phyloP scores from a whole-genome alignment of 2,329 filamentous ascomycete genomes.

The Diaporthe batatas region DNA sequence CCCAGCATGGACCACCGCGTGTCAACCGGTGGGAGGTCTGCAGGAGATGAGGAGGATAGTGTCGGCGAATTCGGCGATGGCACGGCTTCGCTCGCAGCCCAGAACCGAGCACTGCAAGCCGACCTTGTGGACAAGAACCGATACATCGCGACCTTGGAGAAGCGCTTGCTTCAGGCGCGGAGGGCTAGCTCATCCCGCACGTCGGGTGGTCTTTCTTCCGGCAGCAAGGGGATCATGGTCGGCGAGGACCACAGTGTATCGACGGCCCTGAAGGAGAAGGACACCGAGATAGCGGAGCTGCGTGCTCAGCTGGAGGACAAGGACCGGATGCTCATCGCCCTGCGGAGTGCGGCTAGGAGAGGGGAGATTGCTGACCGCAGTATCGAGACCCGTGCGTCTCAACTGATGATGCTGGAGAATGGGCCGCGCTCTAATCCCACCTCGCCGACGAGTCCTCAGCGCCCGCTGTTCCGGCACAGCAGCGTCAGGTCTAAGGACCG shows the following conservation, averaged over 20 bases:
- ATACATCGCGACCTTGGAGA: conserved; percentile 94
- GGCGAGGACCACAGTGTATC: conserved; percentile 84
- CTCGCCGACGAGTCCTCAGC: conserved; percentile 48
- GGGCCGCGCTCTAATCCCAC: conserved; percentile 38
- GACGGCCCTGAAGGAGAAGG: conserved; percentile 84
- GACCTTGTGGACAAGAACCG: conserved; percentile 97
- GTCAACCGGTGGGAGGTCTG: conserved; percentile 57
- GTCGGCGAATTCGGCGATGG: conserved; percentile 89
- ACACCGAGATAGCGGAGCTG: conserved; percentile 92
- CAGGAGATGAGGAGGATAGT: conserved; percentile 76
- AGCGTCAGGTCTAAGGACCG: conserved; percentile 53
- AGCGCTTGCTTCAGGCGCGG: conserved; percentile 89
- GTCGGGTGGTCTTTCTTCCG: conserved; percentile 77
- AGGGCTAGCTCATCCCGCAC: conserved; percentile 90
- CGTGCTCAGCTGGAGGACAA: conserved; percentile 92
- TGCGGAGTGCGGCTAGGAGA: conserved; percentile 87
- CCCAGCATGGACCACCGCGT: conserved; percentile 60
- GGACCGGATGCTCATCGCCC: conserved; percentile 89
- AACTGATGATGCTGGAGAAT: conserved; percentile 48
- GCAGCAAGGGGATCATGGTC: conserved; percentile 75
- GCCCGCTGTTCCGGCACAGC: conserved; percentile 41
- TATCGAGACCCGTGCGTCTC: conserved; percentile 53
- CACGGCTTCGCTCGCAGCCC: conserved; percentile 82
- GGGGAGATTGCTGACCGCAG: conserved; percentile 80
- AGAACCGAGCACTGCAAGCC: conserved; percentile 92